Evolutionary conservation across 2,329 filamentous ascomycete genomes (phyloP), one percentile per base, ranked within the genome.

Genomic region (Fusarium haematococcum): DNA sequence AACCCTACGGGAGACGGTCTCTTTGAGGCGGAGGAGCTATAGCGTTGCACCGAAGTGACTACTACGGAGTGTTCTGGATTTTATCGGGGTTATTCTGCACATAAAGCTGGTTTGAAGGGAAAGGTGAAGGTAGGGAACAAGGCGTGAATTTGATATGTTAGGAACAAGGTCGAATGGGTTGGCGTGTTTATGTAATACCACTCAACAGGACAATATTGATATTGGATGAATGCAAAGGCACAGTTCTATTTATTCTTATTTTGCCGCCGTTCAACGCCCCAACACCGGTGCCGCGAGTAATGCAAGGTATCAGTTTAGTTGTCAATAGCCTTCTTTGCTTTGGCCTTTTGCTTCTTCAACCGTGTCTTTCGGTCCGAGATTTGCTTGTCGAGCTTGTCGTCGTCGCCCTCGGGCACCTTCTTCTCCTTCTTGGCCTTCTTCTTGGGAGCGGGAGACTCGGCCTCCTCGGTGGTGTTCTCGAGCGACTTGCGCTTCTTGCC

Each of bases 401-500:
- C 88, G 77, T 89, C 84, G 75, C 84, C 84, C 67, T 86, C 85
- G 6, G 84, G 80, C 59, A 81, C 76, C 25, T 82, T 81, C 66
- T 52, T 77, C 61, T 78, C 72, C 68, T 79, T 80, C 76, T 81
- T 81, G 56, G 80, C 77, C 76, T 83, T 81, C 75, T 84, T 87
- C 73, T 84, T 85, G 50, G 79, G 75, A 1, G 75, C 79, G 41
- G 79, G 74, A 45, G 87, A 85, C 80, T 88, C 88, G 35, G 79
- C 78, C 80, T 86, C 86, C 77, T 87, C 86, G 32, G 69, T 71
- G 35, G 69, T 71, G 54, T 75, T 80, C 23, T 79, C 80, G 62
- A 87, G 77, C 2, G 87, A 85, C 85, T 91, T 91, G 75, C 89
- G 86, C 86, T 90, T 90, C 89, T 93, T 94, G 78, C 89, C 89